These are phyloP conservation scores for Boletellus ananas DNA, from an alignment of 768 basidiomycete species.

Conservation along the genomic window DNA sequence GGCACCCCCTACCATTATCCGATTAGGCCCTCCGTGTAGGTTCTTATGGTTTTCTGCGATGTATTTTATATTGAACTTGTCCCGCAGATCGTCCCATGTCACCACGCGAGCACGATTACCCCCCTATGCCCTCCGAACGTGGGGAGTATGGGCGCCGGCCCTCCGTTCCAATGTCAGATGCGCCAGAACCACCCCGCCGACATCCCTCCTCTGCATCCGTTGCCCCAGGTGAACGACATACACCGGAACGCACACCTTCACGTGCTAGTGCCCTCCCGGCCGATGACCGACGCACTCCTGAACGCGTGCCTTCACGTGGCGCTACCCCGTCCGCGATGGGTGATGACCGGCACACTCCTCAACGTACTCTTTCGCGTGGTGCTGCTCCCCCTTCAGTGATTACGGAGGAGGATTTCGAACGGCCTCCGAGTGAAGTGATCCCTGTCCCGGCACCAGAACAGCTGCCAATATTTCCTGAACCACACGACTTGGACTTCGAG, in stretches of 20 bases:
- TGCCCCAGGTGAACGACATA: neutral
- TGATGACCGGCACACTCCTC: neutral
- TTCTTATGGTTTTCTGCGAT: neutral
- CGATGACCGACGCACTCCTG: conserved; percentile 7
- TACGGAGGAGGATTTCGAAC: conserved; percentile 18
- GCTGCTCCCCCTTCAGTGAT: conserved; percentile 9
- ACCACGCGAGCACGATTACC: conserved; percentile 12
- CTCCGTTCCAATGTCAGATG: neutral
- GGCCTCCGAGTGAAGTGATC: conserved; percentile 24
- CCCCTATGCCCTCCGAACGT: conserved; percentile 10
- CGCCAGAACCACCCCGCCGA: conserved; percentile 3
- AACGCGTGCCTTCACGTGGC: conserved; percentile 11
- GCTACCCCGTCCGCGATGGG: neutral
- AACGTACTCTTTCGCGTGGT: conserved; percentile 16
- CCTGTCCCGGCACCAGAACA: conserved; percentile 16
- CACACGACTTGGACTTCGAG: conserved; percentile 34
- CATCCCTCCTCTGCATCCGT: conserved; percentile 11
- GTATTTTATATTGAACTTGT: conserved; percentile 4
- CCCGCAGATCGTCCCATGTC: conserved; percentile 17
- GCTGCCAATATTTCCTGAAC: conserved; percentile 22
- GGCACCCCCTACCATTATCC: conserved; percentile 28
- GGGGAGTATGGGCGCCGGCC: neutral
- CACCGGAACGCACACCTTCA: conserved; percentile 15
- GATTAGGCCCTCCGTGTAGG: conserved; percentile 23
- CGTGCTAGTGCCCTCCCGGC: conserved; percentile 11